Conservation (phyloP, 2,329 filamentous ascomycete species). For the Aureobasidium sp. region DNA sequence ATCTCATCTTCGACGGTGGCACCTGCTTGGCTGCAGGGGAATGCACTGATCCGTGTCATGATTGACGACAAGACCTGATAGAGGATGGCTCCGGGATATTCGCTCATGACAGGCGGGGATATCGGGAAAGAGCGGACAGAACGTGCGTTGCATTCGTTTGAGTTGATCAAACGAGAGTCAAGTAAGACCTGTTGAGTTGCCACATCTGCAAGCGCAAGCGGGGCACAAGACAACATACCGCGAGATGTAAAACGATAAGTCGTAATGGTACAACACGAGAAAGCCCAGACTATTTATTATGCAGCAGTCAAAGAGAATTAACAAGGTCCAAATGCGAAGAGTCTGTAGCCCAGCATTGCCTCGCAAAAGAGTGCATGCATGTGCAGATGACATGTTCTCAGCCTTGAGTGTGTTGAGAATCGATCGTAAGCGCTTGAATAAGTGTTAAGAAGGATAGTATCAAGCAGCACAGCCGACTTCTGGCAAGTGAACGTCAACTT, state of each 20-base stretch:
- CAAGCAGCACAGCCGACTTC: background rate
- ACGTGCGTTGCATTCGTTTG: slow-evolving; percentile 8
- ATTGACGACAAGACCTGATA: background rate
- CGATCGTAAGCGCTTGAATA: background rate
- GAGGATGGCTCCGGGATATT: background rate
- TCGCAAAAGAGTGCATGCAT: slow-evolving; percentile 7
- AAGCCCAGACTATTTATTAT: background rate
- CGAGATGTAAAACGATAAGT: background rate
- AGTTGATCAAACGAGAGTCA: slow-evolving; percentile 2
- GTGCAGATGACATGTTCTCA: slow-evolving; percentile 5
- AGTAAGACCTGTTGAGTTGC: slow-evolving; percentile 5
- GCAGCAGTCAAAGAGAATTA: slow-evolving; percentile 2
- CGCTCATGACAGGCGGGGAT: slow-evolving; percentile 1
- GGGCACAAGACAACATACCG: slow-evolving; percentile 2
- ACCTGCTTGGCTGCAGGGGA: slow-evolving; percentile 5
- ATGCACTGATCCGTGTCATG: background rate
- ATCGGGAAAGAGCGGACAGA: background rate
- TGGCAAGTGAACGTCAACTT: background rate
- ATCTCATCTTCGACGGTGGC: background rate
- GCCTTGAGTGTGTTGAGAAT: background rate
- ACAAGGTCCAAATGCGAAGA: background rate
- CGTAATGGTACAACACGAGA: background rate
- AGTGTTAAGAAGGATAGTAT: background rate
- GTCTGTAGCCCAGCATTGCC: background rate
- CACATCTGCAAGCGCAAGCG: background rate